Conservation (phyloP, 257 asterid genomes). For the Misopates orontium region DNA sequence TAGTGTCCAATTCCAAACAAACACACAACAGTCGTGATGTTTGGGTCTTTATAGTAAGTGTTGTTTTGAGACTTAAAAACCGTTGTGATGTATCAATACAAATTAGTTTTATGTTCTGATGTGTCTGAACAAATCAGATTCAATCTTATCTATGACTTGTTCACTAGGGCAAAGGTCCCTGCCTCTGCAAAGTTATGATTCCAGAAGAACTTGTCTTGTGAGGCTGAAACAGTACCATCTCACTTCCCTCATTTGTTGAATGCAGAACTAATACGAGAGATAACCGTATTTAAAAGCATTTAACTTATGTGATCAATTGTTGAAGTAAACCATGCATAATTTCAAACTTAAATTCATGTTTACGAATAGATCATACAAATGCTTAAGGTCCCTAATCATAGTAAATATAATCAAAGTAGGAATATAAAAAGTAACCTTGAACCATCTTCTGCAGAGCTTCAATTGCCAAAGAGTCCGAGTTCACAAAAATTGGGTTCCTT, state of each 20-base stretch:
- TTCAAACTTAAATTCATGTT: too few species aligned
- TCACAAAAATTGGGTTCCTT: constrained; percentile 86
- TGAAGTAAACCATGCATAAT: too few species aligned
- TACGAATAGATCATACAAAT: too few species aligned
- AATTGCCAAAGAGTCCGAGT: constrained; percentile 83
- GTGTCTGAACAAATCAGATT: too few species aligned
- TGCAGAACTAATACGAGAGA: too few species aligned
- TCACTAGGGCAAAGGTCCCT: background rate
- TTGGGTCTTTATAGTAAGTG: constrained; percentile 1
- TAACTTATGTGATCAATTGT: too few species aligned
- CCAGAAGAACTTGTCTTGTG: background rate
- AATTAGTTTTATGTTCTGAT: background rate
- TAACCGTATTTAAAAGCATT: too few species aligned
- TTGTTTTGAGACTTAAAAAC: background rate
- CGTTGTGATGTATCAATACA: background rate
- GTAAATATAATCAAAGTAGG: background rate
- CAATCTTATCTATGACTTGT: too few species aligned
- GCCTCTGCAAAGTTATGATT: constrained; percentile 5
- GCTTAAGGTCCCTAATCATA: too few species aligned
- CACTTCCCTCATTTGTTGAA: background rate
- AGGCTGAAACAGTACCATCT: background rate
- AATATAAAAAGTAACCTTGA: constrained; percentile 60
- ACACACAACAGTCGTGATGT: background rate
- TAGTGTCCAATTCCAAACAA: background rate
- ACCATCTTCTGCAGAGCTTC: constrained; percentile 99